phyloP scores from a whole-genome alignment of 345 rosid species.

The Toxicodendron radicans region DNA sequence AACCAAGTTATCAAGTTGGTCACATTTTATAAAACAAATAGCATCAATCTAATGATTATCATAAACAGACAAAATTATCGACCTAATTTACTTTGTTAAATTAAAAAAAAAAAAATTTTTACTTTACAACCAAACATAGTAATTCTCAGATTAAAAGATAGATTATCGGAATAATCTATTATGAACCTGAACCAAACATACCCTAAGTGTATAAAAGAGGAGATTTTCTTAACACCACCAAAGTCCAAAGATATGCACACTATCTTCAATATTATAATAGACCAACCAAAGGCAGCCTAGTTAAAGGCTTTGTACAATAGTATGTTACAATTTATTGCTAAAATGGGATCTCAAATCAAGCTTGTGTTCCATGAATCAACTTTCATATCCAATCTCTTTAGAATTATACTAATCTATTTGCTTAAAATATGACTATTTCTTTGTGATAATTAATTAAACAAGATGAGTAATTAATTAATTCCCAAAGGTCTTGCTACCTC shows the following conservation, averaged over 20 bases:
- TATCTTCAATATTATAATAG: background rate
- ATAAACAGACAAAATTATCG: too few relatives aligned
- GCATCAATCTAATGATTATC: too few relatives aligned
- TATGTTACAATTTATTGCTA: background rate
- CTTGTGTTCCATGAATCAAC: conserved; percentile 1
- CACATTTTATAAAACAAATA: too few relatives aligned
- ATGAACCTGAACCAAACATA: too few relatives aligned
- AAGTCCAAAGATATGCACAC: background rate
- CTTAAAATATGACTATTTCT: background rate
- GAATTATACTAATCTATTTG: background rate
- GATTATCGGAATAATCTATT: too few relatives aligned
- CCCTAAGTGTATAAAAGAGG: conserved; percentile 6
- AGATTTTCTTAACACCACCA: conserved; percentile 9
- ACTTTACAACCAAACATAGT: too few relatives aligned
- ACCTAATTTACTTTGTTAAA: too few relatives aligned
- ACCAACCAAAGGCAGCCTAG: conserved; percentile 21
- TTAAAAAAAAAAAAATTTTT: too few relatives aligned
- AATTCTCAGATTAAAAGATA: too few relatives aligned
- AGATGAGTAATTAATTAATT: background rate
- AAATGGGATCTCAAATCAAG: conserved; percentile 10
- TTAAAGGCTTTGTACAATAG: background rate
- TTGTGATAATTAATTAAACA: conserved; percentile 1
- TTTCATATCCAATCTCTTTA: background rate
- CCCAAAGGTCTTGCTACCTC: background rate
- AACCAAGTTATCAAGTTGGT: too few relatives aligned